Evolutionary conservation across 1,139 yeast genomes (phyloP).

Genomic region (Hansenula sp.): DNA sequence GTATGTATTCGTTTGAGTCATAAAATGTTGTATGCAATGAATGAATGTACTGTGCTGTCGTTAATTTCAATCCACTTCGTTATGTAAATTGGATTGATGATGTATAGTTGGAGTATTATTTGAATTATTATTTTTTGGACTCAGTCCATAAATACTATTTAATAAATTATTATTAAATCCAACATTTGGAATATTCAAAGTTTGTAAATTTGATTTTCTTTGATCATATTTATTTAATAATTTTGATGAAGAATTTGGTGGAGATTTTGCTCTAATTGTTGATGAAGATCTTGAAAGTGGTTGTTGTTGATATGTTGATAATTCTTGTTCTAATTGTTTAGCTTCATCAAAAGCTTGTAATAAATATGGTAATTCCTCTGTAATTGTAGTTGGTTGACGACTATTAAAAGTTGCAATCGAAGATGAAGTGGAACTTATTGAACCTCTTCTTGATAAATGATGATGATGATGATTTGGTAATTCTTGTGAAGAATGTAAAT

Average conservation of each 20-base stretch:
- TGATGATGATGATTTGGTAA: background rate
- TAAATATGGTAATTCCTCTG: constrained; percentile 30
- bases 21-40: background rate
- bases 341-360: constrained; percentile 33
- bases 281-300: background rate
- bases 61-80: constrained; percentile 14
- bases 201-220: constrained; percentile 3
- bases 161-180: constrained; percentile 18
- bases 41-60: background rate
- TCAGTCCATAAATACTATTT: constrained; percentile 22
- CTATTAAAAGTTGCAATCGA: constrained; percentile 10
- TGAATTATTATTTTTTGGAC: constrained; percentile 8
- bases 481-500: constrained; percentile 1
- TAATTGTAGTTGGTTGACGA: constrained; percentile 25
- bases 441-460: constrained; percentile 6
- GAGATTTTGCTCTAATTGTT: constrained; percentile 1
- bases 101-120: constrained; percentile 1
- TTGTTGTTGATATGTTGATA: constrained; percentile 9
- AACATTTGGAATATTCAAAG: constrained; percentile 11
- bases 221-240: background rate
- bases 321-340: constrained; percentile 26
- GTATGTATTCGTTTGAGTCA: too few species aligned
- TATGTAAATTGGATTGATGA: constrained; percentile 6
- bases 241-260: constrained; percentile 1
- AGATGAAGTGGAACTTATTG: constrained; percentile 18